A percentile compares a stretch with the other conserved stretches of the same genome.
Evolutionary conservation across 495 filamentous ascomycete genomes (phyloP).

Genomic region (Parmelia sp.): DNA sequence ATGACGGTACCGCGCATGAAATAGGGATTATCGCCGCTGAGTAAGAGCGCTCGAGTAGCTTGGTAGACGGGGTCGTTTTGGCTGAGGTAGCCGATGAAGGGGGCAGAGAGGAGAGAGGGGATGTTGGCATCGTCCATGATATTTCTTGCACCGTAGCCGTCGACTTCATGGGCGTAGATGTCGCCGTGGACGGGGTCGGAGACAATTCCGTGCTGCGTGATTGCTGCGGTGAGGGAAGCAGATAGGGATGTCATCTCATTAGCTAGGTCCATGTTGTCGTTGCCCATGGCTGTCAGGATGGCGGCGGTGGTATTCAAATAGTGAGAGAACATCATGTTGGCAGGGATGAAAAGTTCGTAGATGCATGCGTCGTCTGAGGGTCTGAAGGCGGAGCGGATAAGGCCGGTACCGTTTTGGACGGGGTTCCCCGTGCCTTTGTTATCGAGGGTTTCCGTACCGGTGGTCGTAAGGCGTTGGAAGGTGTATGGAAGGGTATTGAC

Average conservation of each 20-base stretch:
- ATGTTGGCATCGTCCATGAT: slow-evolving; percentile 60
- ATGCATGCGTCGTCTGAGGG: slow-evolving; percentile 56
- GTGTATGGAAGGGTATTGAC: slow-evolving; percentile 49
- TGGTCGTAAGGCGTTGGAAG: slow-evolving; percentile 50
- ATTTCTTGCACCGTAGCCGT: slow-evolving; percentile 46
- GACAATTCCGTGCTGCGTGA: slow-evolving; percentile 47
- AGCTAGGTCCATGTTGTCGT: slow-evolving; percentile 36
- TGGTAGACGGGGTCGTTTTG: slow-evolving; percentile 40
- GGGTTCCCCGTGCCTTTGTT: slow-evolving; percentile 56
- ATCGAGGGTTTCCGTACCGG: slow-evolving; percentile 50
- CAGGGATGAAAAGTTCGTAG: slow-evolving; percentile 53
- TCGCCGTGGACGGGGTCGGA: slow-evolving; percentile 36
- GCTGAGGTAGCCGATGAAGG: slow-evolving; percentile 44
- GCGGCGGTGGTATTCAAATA: slow-evolving; percentile 48
- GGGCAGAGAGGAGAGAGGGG: slow-evolving; percentile 48
- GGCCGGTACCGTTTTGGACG: slow-evolving; percentile 46
- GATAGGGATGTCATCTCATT: slow-evolving; percentile 45
- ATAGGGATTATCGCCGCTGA: slow-evolving; percentile 49
- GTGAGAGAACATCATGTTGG: slow-evolving; percentile 59
- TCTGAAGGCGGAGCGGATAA: slow-evolving; percentile 56
- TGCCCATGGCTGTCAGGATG: slow-evolving; percentile 47
- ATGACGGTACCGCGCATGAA: slow-evolving; percentile 49
- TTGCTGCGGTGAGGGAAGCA: slow-evolving; percentile 40
- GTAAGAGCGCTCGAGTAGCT: slow-evolving; percentile 41
- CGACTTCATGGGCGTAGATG: slow-evolving; percentile 54